These are phyloP conservation scores for Plasmodium coatneyi DNA, from an alignment of 169 alveolate species.

Conservation along the genomic window DNA sequence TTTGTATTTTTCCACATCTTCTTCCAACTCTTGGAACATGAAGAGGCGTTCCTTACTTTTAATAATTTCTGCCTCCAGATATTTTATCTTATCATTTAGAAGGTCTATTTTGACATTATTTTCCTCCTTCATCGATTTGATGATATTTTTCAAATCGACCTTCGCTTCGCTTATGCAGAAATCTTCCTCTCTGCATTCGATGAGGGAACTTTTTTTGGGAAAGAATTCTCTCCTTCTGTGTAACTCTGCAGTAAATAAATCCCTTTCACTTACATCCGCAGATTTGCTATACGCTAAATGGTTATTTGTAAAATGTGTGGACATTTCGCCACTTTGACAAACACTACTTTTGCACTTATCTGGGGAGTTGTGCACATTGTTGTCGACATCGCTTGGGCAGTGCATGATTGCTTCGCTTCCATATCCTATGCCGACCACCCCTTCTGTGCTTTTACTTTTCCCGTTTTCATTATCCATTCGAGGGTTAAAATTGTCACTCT, in stretches of 20 bases:
- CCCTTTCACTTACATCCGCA: not conserved
- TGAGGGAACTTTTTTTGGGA: slow-evolving; percentile 5
- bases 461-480: not conserved
- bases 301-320: not conserved
- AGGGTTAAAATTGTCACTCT: not conserved
- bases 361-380: not conserved
- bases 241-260: not conserved
- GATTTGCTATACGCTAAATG: not conserved
- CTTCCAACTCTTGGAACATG: not conserved
- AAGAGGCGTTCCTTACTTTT: slow-evolving; percentile 19
- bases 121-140: slow-evolving; percentile 31
- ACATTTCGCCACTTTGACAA: not conserved
- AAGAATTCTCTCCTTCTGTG: not conserved
- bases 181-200: slow-evolving; percentile 21
- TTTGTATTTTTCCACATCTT: slow-evolving; percentile 42
- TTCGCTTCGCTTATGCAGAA: slow-evolving; percentile 19
- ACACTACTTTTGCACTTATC: not conserved
- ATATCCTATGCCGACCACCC: not conserved
- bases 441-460: not conserved
- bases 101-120: slow-evolving; percentile 30
- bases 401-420: not conserved
- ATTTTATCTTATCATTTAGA: slow-evolving; percentile 22
- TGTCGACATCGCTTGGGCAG: not conserved
- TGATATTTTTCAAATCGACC: slow-evolving; percentile 15
- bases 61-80: slow-evolving; percentile 27